Base-by-base conservation (phyloP, 2,329 filamentous ascomycete genomes). In the Huntiella bhutanensis region DNA sequence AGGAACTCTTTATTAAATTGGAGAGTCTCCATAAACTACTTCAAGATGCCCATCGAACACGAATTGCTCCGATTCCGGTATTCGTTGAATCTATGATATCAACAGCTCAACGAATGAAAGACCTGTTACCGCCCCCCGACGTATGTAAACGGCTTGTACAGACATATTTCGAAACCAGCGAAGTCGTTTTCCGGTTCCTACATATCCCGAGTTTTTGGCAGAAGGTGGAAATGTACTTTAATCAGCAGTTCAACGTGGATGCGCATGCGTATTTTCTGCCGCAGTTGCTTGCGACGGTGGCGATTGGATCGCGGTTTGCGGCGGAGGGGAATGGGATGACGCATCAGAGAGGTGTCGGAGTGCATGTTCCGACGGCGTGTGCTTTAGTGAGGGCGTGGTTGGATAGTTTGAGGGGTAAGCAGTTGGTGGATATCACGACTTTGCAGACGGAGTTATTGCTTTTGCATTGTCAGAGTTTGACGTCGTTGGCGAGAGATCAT, bases 71-170 rank as follows among this genome's bases (percentile, higher is more conserved):
- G 0, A 72, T 74, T 39, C 62, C 68, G 3, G 70, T 74, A 32
- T 74, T 68, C 52, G 70, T 73, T 22, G 69, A 74, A 53, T 73
- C 70, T n/a, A 69, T 73, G 60, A 69, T 71, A 55, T 70, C 71
- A 0, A 63, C 74, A 2, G 65, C 66, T 48, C 71, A 71, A 55
- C 68, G 71, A 41, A 75, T 75, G 71, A 64, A 62, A 28, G 70
- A 74, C 48, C 70, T 74, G 11, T 53, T 74, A 13, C 71, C 71
- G 1, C 65, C 63, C 32, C 68, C 64, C 53, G 49, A 58, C 1
- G 64, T 70, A 6, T 75, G 71, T 56, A 69, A 73, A 52, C 62
- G 64, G 11, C 61, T 74, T 3, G 53, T 74, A 3, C 57, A 63
- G 5, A 58, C 64, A 1, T 74, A 73, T 52, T 60, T 73, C 45